Evolutionary conservation across 2,329 filamentous ascomycete species (phyloP), one percentile per base, ranked within the genome.

Genomic region (Aspergillus ruber): DNA sequence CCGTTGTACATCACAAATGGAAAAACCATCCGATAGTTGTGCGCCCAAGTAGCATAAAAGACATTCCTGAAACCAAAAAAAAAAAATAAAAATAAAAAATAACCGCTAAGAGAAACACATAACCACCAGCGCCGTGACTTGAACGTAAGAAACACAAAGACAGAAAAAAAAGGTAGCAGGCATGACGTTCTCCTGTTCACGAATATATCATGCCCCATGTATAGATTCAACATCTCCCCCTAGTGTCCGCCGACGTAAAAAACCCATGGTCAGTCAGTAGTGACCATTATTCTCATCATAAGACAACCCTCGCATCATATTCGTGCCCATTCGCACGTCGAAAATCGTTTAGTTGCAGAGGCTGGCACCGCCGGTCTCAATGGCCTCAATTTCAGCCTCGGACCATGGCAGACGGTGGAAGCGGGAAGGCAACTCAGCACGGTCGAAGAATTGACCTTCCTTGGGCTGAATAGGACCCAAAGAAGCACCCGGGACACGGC

Each of bases 351-450:
- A 81, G 53, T 72, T 75, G 58, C 75, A 78, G 56, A 82, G 60
- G 62, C 80, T 85, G 29, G 91, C 93, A 48, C 93, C 93, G 47
- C 90, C 93, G 47, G 88, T 93, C 81, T 96, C 90, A 63, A 98
- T 81, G 18, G 90, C 90, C 70, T 97, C 93, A 51, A 98, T 98
- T 80, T 98, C 93, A 39, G 84, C 83, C 58, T 84, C 71, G 33
- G 81, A 84, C 72, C 90, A 86, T 10, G 82, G 79, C 43, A 81
- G 74, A 55, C 89, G 81, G 63, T 84, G 82, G 80, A 96, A 98
- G 60, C 91, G 82, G 53, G 76, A 67, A 15, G 93, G 91, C 20
- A 98, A 83, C 73, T 98, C 87, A 58, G 82, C 87, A 59, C 90
- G 83, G 70, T 97, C 93, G 66, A 95, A 96, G 70, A 79, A 89